Evolutionary conservation across 2,329 filamentous ascomycete species (phyloP), one percentile per base, ranked within the genome.

Genomic region (Neurospora sp.): DNA sequence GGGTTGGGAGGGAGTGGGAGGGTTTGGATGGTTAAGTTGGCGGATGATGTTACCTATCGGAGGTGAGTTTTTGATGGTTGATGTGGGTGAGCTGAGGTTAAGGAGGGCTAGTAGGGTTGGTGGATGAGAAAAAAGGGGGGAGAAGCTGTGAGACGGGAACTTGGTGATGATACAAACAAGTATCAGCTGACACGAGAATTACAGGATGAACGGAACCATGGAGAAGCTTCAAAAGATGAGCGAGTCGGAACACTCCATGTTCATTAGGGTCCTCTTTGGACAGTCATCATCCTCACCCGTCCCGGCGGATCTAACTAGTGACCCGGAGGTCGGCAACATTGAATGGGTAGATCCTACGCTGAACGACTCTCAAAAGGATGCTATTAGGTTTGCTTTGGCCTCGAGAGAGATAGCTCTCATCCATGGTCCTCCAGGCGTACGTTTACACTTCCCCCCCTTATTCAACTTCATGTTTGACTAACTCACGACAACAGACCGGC

Each of bases 381-480:
- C 89, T 17, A 88, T 91, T 70, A 81, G 88, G n/a, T 99, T 98
- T 77, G 93, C 95, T 0, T 82, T 99, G 69, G 91, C 90, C 6
- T 91, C 92, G 1, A 85, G 85, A 68, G 93, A 97, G 76, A 86
- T 98, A 37, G 92, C 93, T 2, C 83, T 97, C 71, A 97, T 99
- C 69, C 96, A 99, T 78, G 96, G 96, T 0, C 96, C 96, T 0
- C 96, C 96, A 0, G 96, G 96, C 0, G 87, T 88, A 79, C 77
- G 84, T 80, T 12, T 11, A 62, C 19, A 23, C 19, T 4, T 6
- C 23, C 43, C 19, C 39, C 19, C 15, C 66, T 19, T 19, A n/a
- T 33, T 19, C 36, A 52, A n/a, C 10, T 41, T 17, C 12, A 8
- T 39, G 39, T 38, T 43, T 41, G 43, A 71, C 73, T 70, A 11